Evolutionary conservation across 495 filamentous ascomycete genomes (phyloP).

Genomic region (Aspergillus sclerotiicarbonarius): DNA sequence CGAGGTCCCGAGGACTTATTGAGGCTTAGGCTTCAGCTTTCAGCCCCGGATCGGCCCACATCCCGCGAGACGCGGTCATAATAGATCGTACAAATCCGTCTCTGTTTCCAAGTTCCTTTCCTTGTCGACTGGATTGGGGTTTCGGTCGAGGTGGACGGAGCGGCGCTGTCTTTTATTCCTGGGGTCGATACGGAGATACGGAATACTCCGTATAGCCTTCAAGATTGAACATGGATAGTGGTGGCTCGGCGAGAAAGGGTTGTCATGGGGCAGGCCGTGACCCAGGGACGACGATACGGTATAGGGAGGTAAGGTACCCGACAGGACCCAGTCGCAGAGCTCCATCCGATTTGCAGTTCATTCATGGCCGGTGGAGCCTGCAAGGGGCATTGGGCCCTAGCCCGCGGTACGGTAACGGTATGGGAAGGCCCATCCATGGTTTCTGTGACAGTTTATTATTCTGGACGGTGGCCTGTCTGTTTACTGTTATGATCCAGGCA

Average conservation of each 20-base stretch:
- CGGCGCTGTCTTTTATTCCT: not conserved
- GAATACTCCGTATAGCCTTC: no score
- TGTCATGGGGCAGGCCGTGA: not conserved
- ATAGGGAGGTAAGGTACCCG: constrained; percentile 8
- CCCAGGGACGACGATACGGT: constrained; percentile 4
- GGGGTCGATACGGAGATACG: not conserved
- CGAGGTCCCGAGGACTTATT: not conserved
- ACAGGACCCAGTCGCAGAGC: constrained; percentile 1
- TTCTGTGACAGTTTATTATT: constrained; percentile 21
- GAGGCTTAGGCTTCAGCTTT: constrained; percentile 5
- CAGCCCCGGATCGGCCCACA: constrained; percentile 16
- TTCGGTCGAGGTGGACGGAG: not conserved
- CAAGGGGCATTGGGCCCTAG: constrained; percentile 20
- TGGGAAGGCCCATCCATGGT: constrained; percentile 14
- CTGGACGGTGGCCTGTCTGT: not conserved
- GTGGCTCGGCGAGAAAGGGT: not conserved
- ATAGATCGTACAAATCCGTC: not conserved
- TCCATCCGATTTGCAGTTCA: constrained; percentile 19
- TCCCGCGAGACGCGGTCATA: constrained; percentile 14
- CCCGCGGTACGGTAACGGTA: constrained; percentile 20
- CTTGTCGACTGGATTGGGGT: not conserved
- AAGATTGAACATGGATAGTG: not conserved
- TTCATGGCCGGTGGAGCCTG: constrained; percentile 14
- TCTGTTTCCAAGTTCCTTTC: not conserved
- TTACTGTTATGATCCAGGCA: constrained; percentile 10